A percentile compares a stretch with the other conserved stretches of the same genome.
Conservation (phyloP, 2,329 filamentous ascomycete species). For the Phialemonium atrogriseum region DNA sequence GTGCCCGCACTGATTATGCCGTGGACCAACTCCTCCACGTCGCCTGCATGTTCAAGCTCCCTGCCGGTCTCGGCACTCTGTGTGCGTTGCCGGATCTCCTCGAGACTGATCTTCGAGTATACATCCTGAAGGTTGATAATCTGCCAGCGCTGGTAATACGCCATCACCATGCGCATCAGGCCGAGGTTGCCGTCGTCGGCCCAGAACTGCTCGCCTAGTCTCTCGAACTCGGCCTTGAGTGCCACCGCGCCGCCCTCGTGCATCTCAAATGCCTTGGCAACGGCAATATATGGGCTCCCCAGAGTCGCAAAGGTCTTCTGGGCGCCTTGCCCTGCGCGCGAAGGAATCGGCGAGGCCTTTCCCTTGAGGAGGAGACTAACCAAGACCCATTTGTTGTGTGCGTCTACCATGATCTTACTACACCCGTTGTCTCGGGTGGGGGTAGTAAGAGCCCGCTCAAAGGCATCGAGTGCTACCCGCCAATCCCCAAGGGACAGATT, state of each 20-base stretch:
- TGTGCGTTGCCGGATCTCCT: slow-evolving; percentile 42
- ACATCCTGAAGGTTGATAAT: slow-evolving; percentile 65
- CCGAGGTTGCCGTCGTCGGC: slow-evolving; percentile 62
- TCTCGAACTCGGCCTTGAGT: slow-evolving; percentile 50
- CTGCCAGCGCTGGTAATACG: slow-evolving; percentile 67
- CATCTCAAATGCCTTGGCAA: slow-evolving; percentile 62
- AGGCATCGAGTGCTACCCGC: slow-evolving; percentile 50
- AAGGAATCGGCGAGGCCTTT: slow-evolving; percentile 44
- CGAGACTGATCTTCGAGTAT: slow-evolving; percentile 53
- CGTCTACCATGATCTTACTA: slow-evolving; percentile 76
- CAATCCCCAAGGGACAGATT: slow-evolving; percentile 55
- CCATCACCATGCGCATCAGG: slow-evolving; percentile 60
- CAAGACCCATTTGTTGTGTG: slow-evolving; percentile 87
- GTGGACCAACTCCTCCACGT: slow-evolving; percentile 37
- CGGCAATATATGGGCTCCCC: slow-evolving; percentile 60
- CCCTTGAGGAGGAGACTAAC: slow-evolving; percentile 66
- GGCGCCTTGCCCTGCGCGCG: slow-evolving; percentile 42
- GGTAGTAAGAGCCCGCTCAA: slow-evolving; percentile 59
- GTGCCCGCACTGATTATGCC: slow-evolving; percentile 48
- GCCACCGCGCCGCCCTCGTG: slow-evolving; percentile 40
- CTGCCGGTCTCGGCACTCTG: slow-evolving; percentile 45
- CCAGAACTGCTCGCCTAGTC: slow-evolving; percentile 48
- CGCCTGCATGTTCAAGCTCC: slow-evolving; percentile 30
- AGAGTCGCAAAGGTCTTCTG: slow-evolving; percentile 49
- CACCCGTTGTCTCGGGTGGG: slow-evolving; percentile 54